Conservation (phyloP, 129 eudicot genomes). For the Helianthus annuus region DNA sequence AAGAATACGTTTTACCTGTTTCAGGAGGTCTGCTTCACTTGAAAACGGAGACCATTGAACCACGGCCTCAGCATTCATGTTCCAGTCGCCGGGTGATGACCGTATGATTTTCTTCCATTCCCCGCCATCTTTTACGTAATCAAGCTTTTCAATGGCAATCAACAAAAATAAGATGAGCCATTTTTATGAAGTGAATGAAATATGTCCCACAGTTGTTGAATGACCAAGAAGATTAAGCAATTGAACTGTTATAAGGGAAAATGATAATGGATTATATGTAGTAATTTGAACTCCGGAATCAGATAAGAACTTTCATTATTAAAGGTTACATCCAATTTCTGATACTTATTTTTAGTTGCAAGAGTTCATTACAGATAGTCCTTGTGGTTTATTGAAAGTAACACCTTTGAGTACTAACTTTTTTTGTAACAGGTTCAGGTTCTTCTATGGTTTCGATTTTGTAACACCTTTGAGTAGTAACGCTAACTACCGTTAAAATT, state of each 20-base stretch:
- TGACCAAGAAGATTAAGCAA: not conserved
- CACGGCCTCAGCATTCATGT: slow-evolving; percentile 61
- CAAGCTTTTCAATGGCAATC: slow-evolving; percentile 54
- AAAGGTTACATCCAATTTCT: not conserved
- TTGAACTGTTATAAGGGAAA: not conserved
- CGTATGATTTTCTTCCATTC: slow-evolving; percentile 68
- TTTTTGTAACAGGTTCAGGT: too few species aligned
- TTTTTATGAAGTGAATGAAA: slow-evolving; percentile 7
- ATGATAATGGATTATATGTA: not conserved
- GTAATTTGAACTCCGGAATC: not conserved
- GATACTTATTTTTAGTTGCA: slow-evolving; percentile 1
- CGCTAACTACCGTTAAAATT: too few species aligned
- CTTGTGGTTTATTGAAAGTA: too few species aligned
- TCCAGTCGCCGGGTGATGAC: slow-evolving; percentile 70
- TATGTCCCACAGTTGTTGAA: not conserved
- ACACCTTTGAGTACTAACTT: too few species aligned
- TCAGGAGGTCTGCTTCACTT: slow-evolving; percentile 78
- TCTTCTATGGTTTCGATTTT: too few species aligned
- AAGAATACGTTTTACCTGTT: slow-evolving; percentile 49
- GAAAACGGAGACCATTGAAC: slow-evolving; percentile 92
- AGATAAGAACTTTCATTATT: not conserved
- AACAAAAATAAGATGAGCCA: slow-evolving; percentile 13
- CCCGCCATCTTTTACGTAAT: slow-evolving; percentile 52
- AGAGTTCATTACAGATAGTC: too few species aligned
- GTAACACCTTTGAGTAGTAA: too few species aligned